These are phyloP conservation scores for Eutrema yunnanense DNA, from an alignment of 345 rosid genomes.

Conservation along the genomic window DNA sequence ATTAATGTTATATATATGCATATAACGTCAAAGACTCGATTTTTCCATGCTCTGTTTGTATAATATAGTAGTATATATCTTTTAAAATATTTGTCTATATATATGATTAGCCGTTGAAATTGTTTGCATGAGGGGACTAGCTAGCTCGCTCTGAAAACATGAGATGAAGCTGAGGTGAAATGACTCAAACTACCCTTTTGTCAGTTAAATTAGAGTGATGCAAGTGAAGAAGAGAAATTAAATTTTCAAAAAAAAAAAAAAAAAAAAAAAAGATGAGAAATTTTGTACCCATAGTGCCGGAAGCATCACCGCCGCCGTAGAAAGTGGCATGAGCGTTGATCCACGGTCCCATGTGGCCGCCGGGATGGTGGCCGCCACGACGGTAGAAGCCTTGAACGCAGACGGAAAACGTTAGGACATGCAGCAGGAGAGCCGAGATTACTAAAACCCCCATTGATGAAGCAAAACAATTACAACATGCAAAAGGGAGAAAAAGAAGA, in stretches of 20 bases:
- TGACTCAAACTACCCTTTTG: background rate
- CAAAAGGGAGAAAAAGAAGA: background rate
- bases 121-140: constrained; percentile 1
- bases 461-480: constrained; percentile 11
- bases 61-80: background rate
- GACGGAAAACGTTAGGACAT: constrained; percentile 12
- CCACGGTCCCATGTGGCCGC: constrained; percentile 51
- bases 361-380: constrained; percentile 19
- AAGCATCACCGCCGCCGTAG: constrained; percentile 78
- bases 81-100: background rate
- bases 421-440: constrained; percentile 1
- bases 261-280: background rate
- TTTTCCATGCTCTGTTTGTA: background rate
- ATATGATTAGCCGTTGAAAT: background rate
- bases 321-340: constrained; percentile 71
- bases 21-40: background rate
- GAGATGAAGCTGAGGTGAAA: background rate
- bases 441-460: constrained; percentile 21
- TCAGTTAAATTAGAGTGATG: background rate
- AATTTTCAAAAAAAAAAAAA: too few species aligned
- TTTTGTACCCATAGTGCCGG: constrained; percentile 71
- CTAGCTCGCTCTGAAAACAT: background rate
- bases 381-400: constrained; percentile 16
- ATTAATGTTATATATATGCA: background rate
- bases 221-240: background rate